Base-by-base conservation (phyloP, 345 rosid genomes). In the Lepidium africanum region DNA sequence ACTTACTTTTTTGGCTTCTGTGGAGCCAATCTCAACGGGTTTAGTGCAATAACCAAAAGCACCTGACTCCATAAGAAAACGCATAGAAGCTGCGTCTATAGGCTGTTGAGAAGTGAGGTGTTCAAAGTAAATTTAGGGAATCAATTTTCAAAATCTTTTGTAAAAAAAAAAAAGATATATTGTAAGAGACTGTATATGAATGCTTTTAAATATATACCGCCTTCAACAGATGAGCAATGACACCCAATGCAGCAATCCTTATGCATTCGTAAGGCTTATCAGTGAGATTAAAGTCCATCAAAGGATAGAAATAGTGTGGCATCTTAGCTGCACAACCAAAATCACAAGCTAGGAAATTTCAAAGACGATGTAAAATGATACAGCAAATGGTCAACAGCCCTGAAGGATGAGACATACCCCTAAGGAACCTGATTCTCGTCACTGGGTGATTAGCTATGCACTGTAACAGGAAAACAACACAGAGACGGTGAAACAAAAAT, bases 161-260 rank as follows among this genome's bases (percentile, higher is more conserved):
- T 63, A 17, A 60, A 43, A 2, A 27, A 3, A 30, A 30, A 42
- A 43, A 1, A 32, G 0, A 33, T 13, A 54, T 51, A 47, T 58
- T 12, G 25, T 14, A 50, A 6, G 39, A 52, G 9, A 39, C 48
- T 49, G 6, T 73, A 13, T 72, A 5, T 30, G 33, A 30, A 27
- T 27, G 33, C 2, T 30, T 30, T 30, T 30, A 0, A 30, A 5
- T 30, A 27, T 9, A 46, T 69, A 70, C 76, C 76, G 77, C 76
- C 83, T 85, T 83, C 54, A 80, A 69, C 8, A 89, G 49, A 19
- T 84, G 79, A 19, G 77, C 85, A 40, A 87, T 78, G 23, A 89
- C 85, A 51, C 86, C 81, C 73, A 89, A 78, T 71, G 86, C 81
- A 63, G 70, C 72, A 59, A 84, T 49, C 76, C 91, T 84, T 35